Percentiles rank a stretch among this genome's conserved stretches.
These are phyloP conservation scores for Dactylorhiza incarnata DNA, from an alignment of 106 monocot genomes.

Conservation along the genomic window DNA sequence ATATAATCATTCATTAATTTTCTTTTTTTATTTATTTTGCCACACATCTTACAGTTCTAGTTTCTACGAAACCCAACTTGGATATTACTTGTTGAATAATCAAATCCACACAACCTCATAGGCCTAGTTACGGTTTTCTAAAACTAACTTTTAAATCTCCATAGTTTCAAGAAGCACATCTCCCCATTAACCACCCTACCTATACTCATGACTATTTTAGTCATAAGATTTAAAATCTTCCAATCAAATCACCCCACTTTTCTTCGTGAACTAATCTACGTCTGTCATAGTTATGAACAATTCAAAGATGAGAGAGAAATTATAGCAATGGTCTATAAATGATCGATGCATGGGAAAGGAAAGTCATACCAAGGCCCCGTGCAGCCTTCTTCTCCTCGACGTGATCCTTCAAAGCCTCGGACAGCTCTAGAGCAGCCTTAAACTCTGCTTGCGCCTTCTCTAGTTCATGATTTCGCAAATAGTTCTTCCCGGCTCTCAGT, in stretches of 20 bases:
- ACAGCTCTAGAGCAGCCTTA: slow-evolving; percentile 56
- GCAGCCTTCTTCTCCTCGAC: slow-evolving; percentile 83
- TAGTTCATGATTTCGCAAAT: slow-evolving; percentile 66
- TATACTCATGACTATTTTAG: not conserved
- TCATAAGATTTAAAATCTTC: not conserved
- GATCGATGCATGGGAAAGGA: not conserved
- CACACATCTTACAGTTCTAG: too few relatives aligned
- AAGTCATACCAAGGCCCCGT: slow-evolving; percentile 58
- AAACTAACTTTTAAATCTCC: too few relatives aligned
- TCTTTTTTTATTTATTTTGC: too few relatives aligned
- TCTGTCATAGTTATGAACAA: not conserved
- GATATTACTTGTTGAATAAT: too few relatives aligned
- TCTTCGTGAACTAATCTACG: not conserved
- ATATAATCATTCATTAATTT: too few relatives aligned
- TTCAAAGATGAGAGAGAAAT: not conserved
- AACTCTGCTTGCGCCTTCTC: slow-evolving; percentile 66
- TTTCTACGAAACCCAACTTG: too few relatives aligned
- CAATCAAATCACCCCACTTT: not conserved
- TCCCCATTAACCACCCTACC: too few relatives aligned
- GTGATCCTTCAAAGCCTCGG: slow-evolving; percentile 52
- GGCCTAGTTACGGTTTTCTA: too few relatives aligned
- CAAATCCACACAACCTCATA: too few relatives aligned
- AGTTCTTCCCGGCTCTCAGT: slow-evolving; percentile 65
- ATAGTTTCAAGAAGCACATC: too few relatives aligned
- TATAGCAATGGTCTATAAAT: not conserved